Percentiles rank a stretch among this genome's conserved stretches.
phyloP scores from a whole-genome alignment of 768 basidiomycete genomes.

The Ephemerocybe angulata region DNA sequence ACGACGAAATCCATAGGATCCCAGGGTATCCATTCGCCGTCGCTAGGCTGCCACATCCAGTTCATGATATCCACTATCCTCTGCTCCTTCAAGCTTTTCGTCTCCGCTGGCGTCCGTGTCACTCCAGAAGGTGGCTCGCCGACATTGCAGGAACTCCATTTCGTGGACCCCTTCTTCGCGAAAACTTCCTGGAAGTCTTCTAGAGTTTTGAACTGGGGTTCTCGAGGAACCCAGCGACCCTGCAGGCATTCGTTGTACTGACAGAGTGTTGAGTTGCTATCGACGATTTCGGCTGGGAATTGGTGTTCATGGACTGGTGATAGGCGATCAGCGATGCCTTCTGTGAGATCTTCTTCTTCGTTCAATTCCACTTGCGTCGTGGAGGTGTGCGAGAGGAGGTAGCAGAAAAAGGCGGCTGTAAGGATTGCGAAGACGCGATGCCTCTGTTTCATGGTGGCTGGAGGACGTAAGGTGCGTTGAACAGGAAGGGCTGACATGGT shows the following conservation, averaged over 20 bases:
- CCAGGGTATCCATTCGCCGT: constrained; percentile 12
- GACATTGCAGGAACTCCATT: not conserved
- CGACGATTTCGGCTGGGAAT: too few relatives aligned
- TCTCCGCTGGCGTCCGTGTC: constrained; percentile 7
- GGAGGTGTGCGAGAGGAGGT: too few relatives aligned
- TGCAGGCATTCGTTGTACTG: constrained; percentile 11
- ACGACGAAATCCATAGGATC: constrained; percentile 15
- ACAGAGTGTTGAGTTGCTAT: constrained; percentile 4
- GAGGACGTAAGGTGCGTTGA: too few relatives aligned
- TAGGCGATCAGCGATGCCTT: too few relatives aligned
- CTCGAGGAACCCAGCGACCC: constrained; percentile 11
- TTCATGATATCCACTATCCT: constrained; percentile 15
- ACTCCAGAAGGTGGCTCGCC: not conserved
- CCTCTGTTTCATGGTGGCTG: too few relatives aligned
- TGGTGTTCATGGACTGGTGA: too few relatives aligned
- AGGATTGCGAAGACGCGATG: too few relatives aligned
- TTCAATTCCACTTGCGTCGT: too few relatives aligned
- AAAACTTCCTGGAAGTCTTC: constrained; percentile 13
- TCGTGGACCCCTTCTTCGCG: constrained; percentile 1
- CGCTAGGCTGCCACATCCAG: constrained; percentile 16
- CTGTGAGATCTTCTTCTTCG: too few relatives aligned
- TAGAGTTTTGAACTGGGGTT: constrained; percentile 13
- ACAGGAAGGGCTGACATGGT: too few relatives aligned
- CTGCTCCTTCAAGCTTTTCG: constrained; percentile 8
- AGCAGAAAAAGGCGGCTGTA: too few relatives aligned